Base-by-base conservation (phyloP, 2,329 filamentous ascomycete genomes). In the Hypocreales sp. region DNA sequence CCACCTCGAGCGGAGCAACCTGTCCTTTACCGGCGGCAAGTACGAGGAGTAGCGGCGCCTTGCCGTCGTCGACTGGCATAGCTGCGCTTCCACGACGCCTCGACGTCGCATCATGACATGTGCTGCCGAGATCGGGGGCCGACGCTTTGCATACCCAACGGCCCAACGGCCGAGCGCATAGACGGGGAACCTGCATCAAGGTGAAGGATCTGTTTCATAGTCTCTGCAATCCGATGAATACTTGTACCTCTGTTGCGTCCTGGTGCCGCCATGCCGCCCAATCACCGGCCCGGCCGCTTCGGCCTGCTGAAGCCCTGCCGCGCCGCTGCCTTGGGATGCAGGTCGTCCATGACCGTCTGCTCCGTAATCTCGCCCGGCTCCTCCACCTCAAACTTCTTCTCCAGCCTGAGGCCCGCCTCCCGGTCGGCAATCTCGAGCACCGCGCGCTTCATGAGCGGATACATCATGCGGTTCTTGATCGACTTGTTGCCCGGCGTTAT, bases 401-500 rank as follows among this genome's bases (percentile, higher is more conserved):
- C 72, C 5, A 82, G 57, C 31, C 58, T 61, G 27, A 87, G 44
- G 0, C 72, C 74, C 2, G 70, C 75, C 38, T 81, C 69, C 20
- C 53, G 55, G 41, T 74, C 68, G 12, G 79, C 80, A 19, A 75
- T 49, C n/a, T 59, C 53, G 17, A 84, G 58, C 4, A 81, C 77
- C 15, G 70, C 67, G 8, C 68, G 60, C 53, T 74, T 75, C 58
- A 74, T 75, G 15, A 75, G 57, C 19, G 81, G 79, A 48, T 90
- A 90, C 44, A 90, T 53, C 82, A 92, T 92, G 36, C 80, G 66
- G 53, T 79, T 77, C 57, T 82, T 86, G 57, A 90, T 79, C 28
- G 67, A 59, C 53, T 74, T 80, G 28, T 64, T 71, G 16, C 60
- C 67, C 0, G 67, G 55, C 5, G 75, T 64, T 7, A 66, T 58